These are phyloP conservation scores for Microdochium trichocladiopsis DNA, from an alignment of 2,329 filamentous ascomycete species.

Conservation along the genomic window DNA sequence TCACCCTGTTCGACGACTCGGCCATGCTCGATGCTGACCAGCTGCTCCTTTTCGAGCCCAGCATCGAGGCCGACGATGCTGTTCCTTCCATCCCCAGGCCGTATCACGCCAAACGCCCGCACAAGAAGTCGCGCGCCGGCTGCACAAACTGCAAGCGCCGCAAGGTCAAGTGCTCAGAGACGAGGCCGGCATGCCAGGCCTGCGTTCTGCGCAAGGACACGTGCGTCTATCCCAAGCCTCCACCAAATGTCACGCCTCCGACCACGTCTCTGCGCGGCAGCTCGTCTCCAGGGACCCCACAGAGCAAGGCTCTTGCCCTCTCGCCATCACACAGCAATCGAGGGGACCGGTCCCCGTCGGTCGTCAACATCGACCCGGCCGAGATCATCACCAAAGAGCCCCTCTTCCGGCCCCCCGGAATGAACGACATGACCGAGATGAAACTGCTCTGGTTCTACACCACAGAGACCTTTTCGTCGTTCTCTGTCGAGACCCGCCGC, in stretches of 20 bases:
- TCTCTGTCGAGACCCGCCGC: slow-evolving; percentile 30
- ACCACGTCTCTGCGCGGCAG: not conserved
- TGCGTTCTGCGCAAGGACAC: slow-evolving; percentile 39
- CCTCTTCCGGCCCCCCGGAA: slow-evolving; percentile 22
- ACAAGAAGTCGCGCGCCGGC: slow-evolving; percentile 46
- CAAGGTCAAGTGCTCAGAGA: slow-evolving; percentile 50
- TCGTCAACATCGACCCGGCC: not conserved
- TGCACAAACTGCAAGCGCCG: slow-evolving; percentile 48
- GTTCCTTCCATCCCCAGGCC: slow-evolving; percentile 12
- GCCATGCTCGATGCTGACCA: not conserved
- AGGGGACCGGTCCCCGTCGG: not conserved
- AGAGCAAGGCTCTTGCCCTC: not conserved
- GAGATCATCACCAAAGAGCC: slow-evolving; percentile 22
- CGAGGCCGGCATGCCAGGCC: slow-evolving; percentile 37
- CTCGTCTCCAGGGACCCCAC: not conserved
- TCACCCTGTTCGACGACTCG: not conserved
- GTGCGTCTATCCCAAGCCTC: slow-evolving; percentile 35
- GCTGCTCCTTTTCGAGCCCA: not conserved
- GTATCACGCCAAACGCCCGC: slow-evolving; percentile 42
- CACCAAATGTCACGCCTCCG: slow-evolving; percentile 4
- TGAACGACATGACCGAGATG: slow-evolving; percentile 36
- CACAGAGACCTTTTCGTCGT: slow-evolving; percentile 34
- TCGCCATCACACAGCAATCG: not conserved
- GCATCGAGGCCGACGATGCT: slow-evolving; percentile 2
- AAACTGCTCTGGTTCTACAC: slow-evolving; percentile 50